These are phyloP conservation scores for Petrea volubilis DNA, from an alignment of 257 asterid species.

Conservation along the genomic window DNA sequence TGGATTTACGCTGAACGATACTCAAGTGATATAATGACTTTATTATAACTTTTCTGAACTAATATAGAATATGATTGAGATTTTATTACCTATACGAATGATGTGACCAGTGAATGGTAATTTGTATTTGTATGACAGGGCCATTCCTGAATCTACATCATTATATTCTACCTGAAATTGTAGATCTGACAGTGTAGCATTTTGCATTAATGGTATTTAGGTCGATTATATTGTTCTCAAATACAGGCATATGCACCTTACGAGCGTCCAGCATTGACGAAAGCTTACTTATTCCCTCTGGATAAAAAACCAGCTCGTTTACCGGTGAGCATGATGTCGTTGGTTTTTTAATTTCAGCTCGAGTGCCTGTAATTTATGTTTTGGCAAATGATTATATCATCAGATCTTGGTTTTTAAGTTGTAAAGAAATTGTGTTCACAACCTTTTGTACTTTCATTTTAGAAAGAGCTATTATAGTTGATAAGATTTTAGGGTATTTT, in stretches of 20 bases:
- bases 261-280: constrained; percentile 96
- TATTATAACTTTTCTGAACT: background rate
- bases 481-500: constrained; percentile 17
- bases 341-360: background rate
- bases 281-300: constrained; percentile 79
- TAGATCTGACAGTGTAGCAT: background rate
- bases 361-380: background rate
- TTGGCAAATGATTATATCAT: constrained; percentile 13
- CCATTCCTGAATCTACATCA: background rate
- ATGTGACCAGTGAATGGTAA: background rate
- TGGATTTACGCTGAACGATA: background rate
- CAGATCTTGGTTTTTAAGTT: constrained; percentile 18
- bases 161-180: constrained; percentile 12
- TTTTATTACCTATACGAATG: constrained; percentile 13
- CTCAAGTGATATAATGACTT: background rate
- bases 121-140: background rate
- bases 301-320: constrained; percentile 95
- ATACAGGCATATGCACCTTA: constrained; percentile 86
- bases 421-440: background rate
- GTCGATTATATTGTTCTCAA: constrained; percentile 20
- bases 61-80: background rate
- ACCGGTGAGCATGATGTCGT: constrained; percentile 62
- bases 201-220: background rate
- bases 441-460: background rate
- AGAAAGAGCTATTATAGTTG: background rate